These are phyloP conservation scores for Lichtheimia ramosa DNA, from an alignment of 371 early-diverging fungal genomes.

Conservation along the genomic window DNA sequence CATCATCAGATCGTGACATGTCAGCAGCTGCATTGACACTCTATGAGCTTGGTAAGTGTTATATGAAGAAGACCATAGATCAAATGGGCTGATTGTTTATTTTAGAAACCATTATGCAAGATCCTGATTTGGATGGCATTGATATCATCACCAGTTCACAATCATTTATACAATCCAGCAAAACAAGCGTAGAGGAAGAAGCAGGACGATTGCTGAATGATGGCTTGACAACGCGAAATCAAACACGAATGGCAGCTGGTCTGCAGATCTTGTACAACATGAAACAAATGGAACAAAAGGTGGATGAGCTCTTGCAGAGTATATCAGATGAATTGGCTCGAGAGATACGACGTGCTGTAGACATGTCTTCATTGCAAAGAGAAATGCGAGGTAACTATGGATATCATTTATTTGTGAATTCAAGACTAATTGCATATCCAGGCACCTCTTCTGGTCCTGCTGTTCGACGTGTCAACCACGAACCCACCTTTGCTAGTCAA, in stretches of 20 bases:
- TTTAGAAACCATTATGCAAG: slow-evolving; percentile 54
- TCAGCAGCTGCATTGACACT: slow-evolving; percentile 60
- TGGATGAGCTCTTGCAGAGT: slow-evolving; percentile 40
- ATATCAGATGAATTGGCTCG: slow-evolving; percentile 51
- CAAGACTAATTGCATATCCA: not conserved
- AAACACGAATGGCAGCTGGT: slow-evolving; percentile 72
- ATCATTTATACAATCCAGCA: slow-evolving; percentile 43
- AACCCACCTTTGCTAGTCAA: slow-evolving; percentile 54
- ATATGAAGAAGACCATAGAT: too few species aligned
- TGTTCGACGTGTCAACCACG: slow-evolving; percentile 54
- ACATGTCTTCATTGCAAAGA: slow-evolving; percentile 63
- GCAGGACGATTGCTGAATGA: slow-evolving; percentile 59
- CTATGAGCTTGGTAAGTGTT: slow-evolving; percentile 46
- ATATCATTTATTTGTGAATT: too few species aligned
- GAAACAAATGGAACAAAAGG: slow-evolving; percentile 54
- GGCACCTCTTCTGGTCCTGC: slow-evolving; percentile 20
- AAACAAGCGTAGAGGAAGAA: slow-evolving; percentile 47
- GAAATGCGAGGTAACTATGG: slow-evolving; percentile 58
- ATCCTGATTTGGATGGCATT: slow-evolving; percentile 67
- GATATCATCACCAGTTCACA: slow-evolving; percentile 60
- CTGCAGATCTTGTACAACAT: slow-evolving; percentile 79
- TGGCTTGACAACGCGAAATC: slow-evolving; percentile 63
- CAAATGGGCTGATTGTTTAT: not conserved
- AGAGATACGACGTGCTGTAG: slow-evolving; percentile 62
- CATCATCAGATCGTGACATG: slow-evolving; percentile 45